A percentile compares a stretch with the other conserved stretches of the same genome.
phyloP scores from a whole-genome alignment of 2,329 filamentous ascomycete genomes.

The Hypoxylon sp. region DNA sequence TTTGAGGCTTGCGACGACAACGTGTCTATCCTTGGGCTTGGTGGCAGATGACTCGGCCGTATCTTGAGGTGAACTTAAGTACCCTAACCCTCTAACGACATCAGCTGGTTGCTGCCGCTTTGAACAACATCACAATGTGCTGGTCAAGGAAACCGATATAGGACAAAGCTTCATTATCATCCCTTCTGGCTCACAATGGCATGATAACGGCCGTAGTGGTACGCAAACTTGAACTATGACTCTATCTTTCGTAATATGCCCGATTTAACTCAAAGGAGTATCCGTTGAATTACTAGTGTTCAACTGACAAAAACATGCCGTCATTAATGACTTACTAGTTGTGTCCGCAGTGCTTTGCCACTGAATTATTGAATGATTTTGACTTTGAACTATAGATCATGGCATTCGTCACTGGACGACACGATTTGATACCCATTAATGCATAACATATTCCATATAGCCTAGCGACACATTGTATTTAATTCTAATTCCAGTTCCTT shows the following conservation, averaged over 20 bases:
- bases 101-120: conserved; percentile 12
- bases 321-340: conserved; percentile 32
- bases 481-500: conserved; percentile 12
- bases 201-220: conserved; percentile 19
- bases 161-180: conserved; percentile 32
- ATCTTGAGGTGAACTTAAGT: background rate
- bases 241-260: conserved; percentile 27
- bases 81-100: conserved; percentile 3
- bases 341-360: conserved; percentile 1
- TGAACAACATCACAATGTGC: conserved; percentile 34
- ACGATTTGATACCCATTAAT: conserved; percentile 36
- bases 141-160: conserved; percentile 12
- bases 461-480: conserved; percentile 19
- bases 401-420: conserved; percentile 32
- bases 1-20: background rate
- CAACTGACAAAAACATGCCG: conserved; percentile 30
- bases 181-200: conserved; percentile 23
- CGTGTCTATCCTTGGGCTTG: background rate
- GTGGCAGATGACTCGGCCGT: background rate
- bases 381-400: conserved; percentile 32
- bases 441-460: conserved; percentile 22
- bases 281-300: conserved; percentile 9
- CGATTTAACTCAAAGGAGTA: conserved; percentile 27
- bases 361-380: conserved; percentile 26
- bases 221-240: conserved; percentile 18